These are phyloP conservation scores for Opeltia flavorubescens DNA, from an alignment of 495 filamentous ascomycete species.

Conservation along the genomic window DNA sequence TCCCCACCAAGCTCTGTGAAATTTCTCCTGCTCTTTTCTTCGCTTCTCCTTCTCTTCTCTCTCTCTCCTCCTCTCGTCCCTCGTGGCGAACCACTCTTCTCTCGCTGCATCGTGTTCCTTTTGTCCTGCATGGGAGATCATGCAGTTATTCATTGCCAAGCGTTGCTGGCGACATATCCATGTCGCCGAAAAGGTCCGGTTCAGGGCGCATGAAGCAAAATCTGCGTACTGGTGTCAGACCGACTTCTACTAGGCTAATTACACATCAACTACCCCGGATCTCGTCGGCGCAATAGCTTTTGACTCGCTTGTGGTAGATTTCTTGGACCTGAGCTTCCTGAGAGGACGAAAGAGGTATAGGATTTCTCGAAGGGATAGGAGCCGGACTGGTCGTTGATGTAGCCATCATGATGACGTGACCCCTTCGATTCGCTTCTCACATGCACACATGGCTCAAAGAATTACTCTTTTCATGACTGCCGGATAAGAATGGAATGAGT, in stretches of 20 bases:
- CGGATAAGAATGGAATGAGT: too few species aligned
- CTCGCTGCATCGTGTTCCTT: constrained; percentile 77
- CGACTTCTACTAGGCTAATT: background rate
- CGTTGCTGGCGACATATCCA: constrained; percentile 71
- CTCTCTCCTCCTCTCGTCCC: constrained; percentile 49
- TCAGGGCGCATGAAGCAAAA: constrained; percentile 78
- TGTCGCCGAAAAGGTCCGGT: constrained; percentile 70
- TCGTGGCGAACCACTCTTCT: constrained; percentile 80
- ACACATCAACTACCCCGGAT: constrained; percentile 54
- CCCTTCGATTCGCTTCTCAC: background rate
- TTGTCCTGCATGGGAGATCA: constrained; percentile 70
- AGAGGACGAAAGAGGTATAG: constrained; percentile 76
- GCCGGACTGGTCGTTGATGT: constrained; percentile 2
- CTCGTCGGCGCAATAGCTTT: constrained; percentile 62
- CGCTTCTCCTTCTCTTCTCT: constrained; percentile 36
- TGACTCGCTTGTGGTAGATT: constrained; percentile 77
- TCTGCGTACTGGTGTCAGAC: constrained; percentile 31
- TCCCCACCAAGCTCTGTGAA: constrained; percentile 47
- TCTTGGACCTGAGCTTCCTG: constrained; percentile 88
- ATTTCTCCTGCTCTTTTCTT: constrained; percentile 40
- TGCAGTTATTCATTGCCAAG: constrained; percentile 82
- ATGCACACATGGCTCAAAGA: too few species aligned
- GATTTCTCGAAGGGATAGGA: constrained; percentile 57
- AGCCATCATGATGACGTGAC: constrained; percentile 12
- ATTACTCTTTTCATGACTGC: too few species aligned